Evolutionary conservation across 306 rosid species (phyloP), one percentile per base, ranked within the genome.

Genomic region (Acacia confusa): DNA sequence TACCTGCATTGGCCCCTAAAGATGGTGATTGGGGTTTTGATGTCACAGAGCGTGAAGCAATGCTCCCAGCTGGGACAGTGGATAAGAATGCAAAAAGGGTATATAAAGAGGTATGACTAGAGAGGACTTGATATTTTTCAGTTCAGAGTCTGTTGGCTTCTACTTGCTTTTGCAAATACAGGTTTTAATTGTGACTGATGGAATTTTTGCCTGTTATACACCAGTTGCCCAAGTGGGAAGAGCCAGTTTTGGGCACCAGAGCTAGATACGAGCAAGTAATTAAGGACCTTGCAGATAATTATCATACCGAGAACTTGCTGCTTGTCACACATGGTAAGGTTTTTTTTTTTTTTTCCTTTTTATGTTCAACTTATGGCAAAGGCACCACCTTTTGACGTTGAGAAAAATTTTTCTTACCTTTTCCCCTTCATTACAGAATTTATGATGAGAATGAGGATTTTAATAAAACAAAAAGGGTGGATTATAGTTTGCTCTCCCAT

Each of bases 281-380:
- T 71, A 82, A 86, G 82, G 92, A 90, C 48, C 96, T 95, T 72
- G 97, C 99, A 1, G 92, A 95, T 81, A 92, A 87, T 72, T 84
- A 87, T 82, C 96, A 84, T 3, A 76, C 77, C 0, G 92, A 95
- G 75, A 95, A 93, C 81, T 86, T 95, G 88, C 94, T 95, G 72
- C 93, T 93, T 66, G 94, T 93, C 79, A 93, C 98, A n/a, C 99
- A 93, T 34, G 98, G 99, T 93, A 89, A 57, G 15, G 22, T 22
- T 52, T 36, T 20, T 7, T 32, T 36, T 82, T 75, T 41, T 40
- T 20, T 7, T 32, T 36, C 79, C 71, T 41, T 40, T 60, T 16
- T 38, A 17, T 55, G 11, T 36, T 15, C 11, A 20, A 50, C 57
- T 60, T 13, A 34, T 48, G 58, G 34, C 43, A 22, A 84, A 28